Conservation (phyloP, 305 asterid species). For the Euphrasia arctica region DNA sequence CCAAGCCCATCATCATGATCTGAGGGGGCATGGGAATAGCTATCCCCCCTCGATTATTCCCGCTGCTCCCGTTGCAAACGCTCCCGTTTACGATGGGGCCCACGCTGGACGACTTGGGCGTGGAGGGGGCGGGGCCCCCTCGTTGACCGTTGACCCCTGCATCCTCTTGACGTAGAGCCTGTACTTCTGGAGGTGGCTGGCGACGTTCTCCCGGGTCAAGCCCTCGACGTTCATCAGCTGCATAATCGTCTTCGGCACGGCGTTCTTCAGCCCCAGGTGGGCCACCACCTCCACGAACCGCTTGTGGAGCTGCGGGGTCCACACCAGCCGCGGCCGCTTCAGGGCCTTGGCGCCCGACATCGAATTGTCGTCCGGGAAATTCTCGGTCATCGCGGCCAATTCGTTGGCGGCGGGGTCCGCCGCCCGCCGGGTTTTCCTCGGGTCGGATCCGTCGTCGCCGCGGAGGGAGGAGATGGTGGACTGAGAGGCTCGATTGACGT, state of each 20-base stretch:
- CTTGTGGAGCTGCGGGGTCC: constrained; percentile 98
- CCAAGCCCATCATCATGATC: constrained; percentile 57
- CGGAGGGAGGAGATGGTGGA: constrained; percentile 55
- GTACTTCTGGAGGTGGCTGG: constrained; percentile 93
- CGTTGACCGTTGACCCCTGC: constrained; percentile 64
- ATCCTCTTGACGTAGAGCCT: constrained; percentile 77
- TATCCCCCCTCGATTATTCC: constrained; percentile 38
- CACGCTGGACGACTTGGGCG: constrained; percentile 59
- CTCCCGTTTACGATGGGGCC: constrained; percentile 35
- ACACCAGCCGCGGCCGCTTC: constrained; percentile 87
- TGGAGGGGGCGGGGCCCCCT: constrained; percentile 68
- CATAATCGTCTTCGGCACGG: constrained; percentile 96
- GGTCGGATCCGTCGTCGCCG: constrained; percentile 44
- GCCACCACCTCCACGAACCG: constrained; percentile 92
- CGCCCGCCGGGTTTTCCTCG: constrained; percentile 37
- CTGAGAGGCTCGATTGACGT: constrained; percentile 73
- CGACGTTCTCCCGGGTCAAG: constrained; percentile 88
- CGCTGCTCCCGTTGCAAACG: constrained; percentile 37
- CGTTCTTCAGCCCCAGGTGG: constrained; percentile 78
- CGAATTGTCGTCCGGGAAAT: constrained; percentile 45
- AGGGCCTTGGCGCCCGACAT: constrained; percentile 43
- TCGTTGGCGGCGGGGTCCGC: constrained; percentile 39
- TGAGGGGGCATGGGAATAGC: constrained; percentile 52
- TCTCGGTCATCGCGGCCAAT: constrained; percentile 32
- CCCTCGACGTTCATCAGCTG: constrained; percentile 97